Base-by-base conservation (phyloP, 495 filamentous ascomycete genomes). In the Penicillium robsamsonii region DNA sequence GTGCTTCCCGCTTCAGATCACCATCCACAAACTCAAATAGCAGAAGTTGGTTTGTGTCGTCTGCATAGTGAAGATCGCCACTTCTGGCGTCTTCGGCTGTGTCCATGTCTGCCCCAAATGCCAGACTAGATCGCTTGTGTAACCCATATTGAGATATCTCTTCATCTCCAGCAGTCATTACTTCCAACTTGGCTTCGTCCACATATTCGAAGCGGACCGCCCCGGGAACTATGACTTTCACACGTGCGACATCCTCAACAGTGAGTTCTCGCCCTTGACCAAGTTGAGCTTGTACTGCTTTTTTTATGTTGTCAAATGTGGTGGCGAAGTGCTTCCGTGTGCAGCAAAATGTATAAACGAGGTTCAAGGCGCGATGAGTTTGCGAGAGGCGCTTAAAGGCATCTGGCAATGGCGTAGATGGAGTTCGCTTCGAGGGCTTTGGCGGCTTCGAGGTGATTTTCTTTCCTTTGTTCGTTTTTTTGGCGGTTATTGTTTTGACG, bases 291-390 rank as follows among this genome's bases (percentile, higher is more conserved):
- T 97, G 91, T 0, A 97, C 92, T 0, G 94, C 84, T 0, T 84
- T 79, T 58, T 87, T 89, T 49, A 98, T 87, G 40, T 85, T 96
- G 22, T 92, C 87, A 63, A 96, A 92, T 0, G 95, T 96, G 0
- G 94, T 97, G 0, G 87, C 86, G 8, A 97, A 76, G 57, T 96
- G 90, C 66, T 95, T 96, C 9, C 95, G 86, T 8, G 93, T 92
- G 65, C 85, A 93, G 70, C 89, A 92, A 71, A 98, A 97, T 1
- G 94, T 97, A 64, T 90, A 96, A 7, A 97, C 91, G 4, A 97
- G 71, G 63, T 96, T 97, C 53, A 98, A 72, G 7, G 95, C 92
- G 51, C 86, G 81, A 67, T 96, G 88, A 0, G 85, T 89, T 64
- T 89, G 85, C 6, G 86, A 83, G 8, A 98, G 81, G 38, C 76